Evolutionary conservation across 768 basidiomycete species (phyloP), one percentile per base, ranked within the genome.

Genomic region (Calocera viscosa): DNA sequence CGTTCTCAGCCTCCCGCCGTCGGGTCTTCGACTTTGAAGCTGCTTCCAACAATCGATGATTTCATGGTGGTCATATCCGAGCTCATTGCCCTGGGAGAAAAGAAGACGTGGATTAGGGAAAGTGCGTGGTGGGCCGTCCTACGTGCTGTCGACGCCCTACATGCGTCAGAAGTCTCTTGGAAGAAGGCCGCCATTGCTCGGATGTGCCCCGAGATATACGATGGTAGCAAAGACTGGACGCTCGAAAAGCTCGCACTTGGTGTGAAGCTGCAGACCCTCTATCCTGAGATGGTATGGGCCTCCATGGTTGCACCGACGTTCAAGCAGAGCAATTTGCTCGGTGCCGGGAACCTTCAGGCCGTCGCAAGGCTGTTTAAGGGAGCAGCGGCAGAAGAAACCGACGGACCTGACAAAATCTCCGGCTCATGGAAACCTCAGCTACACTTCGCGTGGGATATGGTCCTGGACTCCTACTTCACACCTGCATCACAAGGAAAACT

Each of bases 61-160:
- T 95, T 84, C 75, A 76, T 78, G 30, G 79, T 83, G 32, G 80
- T 86, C 11, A 71, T 95, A 67, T 74, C 75, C 7, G 78, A 86
- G 66, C 81, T 96, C 22, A 70, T 90, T 40, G 79, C 77, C 10
- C 77, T 96, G 49, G 91, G 90, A 26, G 85, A 88, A 71, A 84
- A 86, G 73, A 96, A 94, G 75, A 86, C 87, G 0, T 97, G 94
- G 93, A 76, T 98, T 64, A 81, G 87, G 40, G 95, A 98, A 76
- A 89, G 89, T 72, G 89, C 87, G 16, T 95, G 91, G 89, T 95
- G 91, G 85, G 81, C 85, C 24, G 78, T 94, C 63, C 77, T 81
- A 26, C 78, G 86, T 60, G 86, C 86, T 0, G 70, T 91, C 63
- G 84, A 88, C 68, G 80, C 80, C 14, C 76, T 90, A 41, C 74